A percentile compares a stretch with the other conserved stretches of the same genome.
Evolutionary conservation across 2,329 filamentous ascomycete species (phyloP).

Genomic region (Penicillium verrucosum): DNA sequence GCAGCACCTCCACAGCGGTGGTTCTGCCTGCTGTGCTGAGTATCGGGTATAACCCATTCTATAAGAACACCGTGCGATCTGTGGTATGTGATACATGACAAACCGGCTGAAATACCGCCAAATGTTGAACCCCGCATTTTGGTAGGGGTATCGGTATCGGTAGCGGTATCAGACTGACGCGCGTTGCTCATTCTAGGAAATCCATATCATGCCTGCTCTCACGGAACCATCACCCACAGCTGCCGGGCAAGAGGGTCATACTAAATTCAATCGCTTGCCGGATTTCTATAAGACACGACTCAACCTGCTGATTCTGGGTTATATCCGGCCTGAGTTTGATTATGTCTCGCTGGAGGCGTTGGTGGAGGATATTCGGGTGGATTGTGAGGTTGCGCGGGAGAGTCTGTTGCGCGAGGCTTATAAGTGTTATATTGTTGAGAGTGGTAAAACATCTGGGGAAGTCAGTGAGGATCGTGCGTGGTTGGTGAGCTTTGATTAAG

Average conservation of each 20-base stretch:
- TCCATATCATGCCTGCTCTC: conserved; percentile 81
- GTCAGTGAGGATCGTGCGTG: conserved; percentile 33
- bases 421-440: conserved; percentile 38
- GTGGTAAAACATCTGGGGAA: conserved; percentile 29
- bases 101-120: neutral
- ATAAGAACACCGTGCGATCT: conserved; percentile 81
- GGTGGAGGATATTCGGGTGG: conserved; percentile 81
- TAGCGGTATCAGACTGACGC: neutral
- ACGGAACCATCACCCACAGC: conserved; percentile 38
- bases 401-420: conserved; percentile 69
- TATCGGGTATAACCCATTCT: conserved; percentile 96
- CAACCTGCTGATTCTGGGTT: conserved; percentile 77
- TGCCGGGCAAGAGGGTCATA: conserved; percentile 19
- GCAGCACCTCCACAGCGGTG: conserved; percentile 17
- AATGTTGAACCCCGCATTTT: neutral
- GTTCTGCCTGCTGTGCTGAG: conserved; percentile 88
- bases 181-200: conserved; percentile 53
- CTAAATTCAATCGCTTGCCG: conserved; percentile 42
- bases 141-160: neutral
- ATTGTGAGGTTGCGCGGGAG: conserved; percentile 75
- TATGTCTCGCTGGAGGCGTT: conserved; percentile 80
- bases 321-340: conserved; percentile 83
- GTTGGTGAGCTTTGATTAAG: conserved; percentile 32
- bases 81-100: conserved; percentile 50
- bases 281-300: conserved; percentile 87